phyloP scores from a whole-genome alignment of 225 moss, liverwort and hornwort genomes.

The Marchantia paleacea region DNA sequence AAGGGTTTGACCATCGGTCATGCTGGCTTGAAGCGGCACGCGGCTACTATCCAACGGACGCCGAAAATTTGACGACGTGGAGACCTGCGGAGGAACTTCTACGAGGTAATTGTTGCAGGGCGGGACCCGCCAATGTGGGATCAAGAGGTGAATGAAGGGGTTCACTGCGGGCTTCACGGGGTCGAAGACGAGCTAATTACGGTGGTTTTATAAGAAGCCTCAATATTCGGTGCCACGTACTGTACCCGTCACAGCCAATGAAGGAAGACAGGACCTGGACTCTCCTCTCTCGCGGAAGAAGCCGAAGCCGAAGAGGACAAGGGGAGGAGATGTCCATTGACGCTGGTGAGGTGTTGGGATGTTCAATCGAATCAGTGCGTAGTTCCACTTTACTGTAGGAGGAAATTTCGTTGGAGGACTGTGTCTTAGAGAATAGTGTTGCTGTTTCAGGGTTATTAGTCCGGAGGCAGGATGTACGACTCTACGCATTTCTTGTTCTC shows the following conservation, averaged over 20 bases:
- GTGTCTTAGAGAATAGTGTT: not conserved
- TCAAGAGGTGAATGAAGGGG: not conserved
- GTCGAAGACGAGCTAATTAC: not conserved
- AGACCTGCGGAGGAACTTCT: too few relatives aligned
- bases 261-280: not conserved
- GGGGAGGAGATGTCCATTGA: not conserved
- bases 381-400: too few relatives aligned
- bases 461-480: not conserved
- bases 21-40: not conserved
- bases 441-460: not conserved
- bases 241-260: not conserved
- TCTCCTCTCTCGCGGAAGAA: not conserved
- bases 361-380: too few relatives aligned
- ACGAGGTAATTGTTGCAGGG: not conserved
- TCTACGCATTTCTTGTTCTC: not conserved
- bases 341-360: too few relatives aligned
- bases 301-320: not conserved
- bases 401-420: too few relatives aligned
- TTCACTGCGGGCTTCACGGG: not conserved
- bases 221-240: not conserved
- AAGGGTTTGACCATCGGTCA: not conserved
- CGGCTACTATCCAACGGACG: slow-evolving; percentile 6
- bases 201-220: not conserved
- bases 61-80: not conserved
- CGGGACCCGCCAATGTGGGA: not conserved